Base-by-base conservation (phyloP, 495 filamentous ascomycete species). In the Rhizodiscina lignyota region DNA sequence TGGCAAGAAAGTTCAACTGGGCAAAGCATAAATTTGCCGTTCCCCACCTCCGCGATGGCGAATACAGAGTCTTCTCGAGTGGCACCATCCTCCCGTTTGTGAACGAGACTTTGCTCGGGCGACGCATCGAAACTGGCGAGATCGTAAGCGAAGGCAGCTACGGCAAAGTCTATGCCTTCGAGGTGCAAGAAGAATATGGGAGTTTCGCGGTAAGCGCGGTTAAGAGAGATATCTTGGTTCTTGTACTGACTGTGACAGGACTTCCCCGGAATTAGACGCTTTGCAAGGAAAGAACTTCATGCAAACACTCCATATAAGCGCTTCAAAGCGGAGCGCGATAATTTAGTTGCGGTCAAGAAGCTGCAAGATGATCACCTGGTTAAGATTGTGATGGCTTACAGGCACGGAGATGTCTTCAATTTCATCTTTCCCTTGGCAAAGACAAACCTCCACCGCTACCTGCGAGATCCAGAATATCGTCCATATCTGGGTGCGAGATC, bases 121-220 rank as follows among this genome's bases (percentile, higher is more conserved):
- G 18, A 15, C 13, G 36, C 17, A n/a, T 29, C 6, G 19, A 34
- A 4, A 21, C 21, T 21, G 43, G 43, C 2, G 24, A 31, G 23
- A 35, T 27, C 17, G 38, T 32, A n/a, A 18, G 17, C 12, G 36
- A 38, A 24, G 43, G 43, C 21, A 26, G 36, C 11, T 29, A 41
- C 36, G 43, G 39, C 1, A 38, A 30, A 32, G 38, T 46, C 2
- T 46, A 38, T 18, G n/a, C 34, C 5, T 42, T 46, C 19, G 32
- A 42, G 32, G 39, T 46, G 3, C 34, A 26, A 17, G 35, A 28
- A 5, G 35, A 35, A 22, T 46, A 46, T 18, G 23, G 21, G 2
- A 34, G 27, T 8, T 33, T 42, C 30, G 20, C 35, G 10, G 43
- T 46, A 42, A 12, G 43, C n/a, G 0, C n/a, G n/a, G n/a, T n/a